Evolutionary conservation across 371 early-diverging fungal genomes (phyloP), one percentile per base, ranked within the genome.

Genomic region (Mucor sp.): DNA sequence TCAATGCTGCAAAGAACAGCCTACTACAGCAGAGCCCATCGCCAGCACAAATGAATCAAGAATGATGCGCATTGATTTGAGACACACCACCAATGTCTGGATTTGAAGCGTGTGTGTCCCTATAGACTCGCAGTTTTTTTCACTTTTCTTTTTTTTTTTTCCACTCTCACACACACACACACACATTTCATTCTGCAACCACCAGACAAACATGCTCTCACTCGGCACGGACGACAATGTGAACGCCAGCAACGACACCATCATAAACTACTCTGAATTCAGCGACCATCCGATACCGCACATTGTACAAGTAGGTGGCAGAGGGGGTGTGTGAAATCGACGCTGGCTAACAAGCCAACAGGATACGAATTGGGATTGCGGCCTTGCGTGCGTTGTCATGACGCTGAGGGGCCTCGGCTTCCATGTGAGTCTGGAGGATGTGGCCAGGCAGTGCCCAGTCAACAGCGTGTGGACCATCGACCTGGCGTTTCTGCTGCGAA

Each of bases 391-490:
- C 65, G 86, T 91, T 7, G 85, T 87, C 58, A 94, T 94, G 94
- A 79, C 91, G 4, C 77, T 93, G 58, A 71, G 85, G 39, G 91
- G 90, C 17, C 74, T 89, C 23, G 85, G 86, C 1, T 74, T 73
- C 58, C 74, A 74, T 2, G 75, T 76, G 63, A 85, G 63, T 21
- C 60, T 83, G 12, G 70, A 79, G 21, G 82, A 81, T 28, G 75
- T 87, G 55, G 62, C 75, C 8, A 62, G 72, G 43, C 78, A 82
- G 37, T 84, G 81, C 30, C 68, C 82, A 63, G 81, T 86, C n/a
- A 82, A 87, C 30, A 90, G 91, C n/a, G 81, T 93, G 0, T 95
- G 95, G 95, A 94, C 95, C 15, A 92, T 95, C 53, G 94, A 95
- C 75, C 79, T 95, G 57, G 94, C 90, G 2, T 91, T 89, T 68